These are phyloP conservation scores for Globisporangium mamillatum DNA, from an alignment of 352 stramenopile species.

Conservation along the genomic window DNA sequence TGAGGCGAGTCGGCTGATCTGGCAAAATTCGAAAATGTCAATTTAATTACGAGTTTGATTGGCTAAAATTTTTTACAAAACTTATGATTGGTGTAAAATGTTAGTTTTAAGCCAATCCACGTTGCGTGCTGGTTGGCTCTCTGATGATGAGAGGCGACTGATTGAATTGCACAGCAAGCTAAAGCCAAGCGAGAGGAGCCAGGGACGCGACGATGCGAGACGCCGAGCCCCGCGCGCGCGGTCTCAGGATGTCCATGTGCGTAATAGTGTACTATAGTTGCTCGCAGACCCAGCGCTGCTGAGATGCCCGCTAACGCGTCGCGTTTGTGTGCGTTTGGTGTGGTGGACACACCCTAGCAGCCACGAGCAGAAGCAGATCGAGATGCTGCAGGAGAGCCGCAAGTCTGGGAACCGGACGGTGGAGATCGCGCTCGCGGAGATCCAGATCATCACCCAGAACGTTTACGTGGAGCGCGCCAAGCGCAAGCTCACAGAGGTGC, in stretches of 20 bases:
- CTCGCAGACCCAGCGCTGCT: background rate
- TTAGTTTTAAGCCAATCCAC: background rate
- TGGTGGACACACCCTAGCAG: slow-evolving; percentile 12
- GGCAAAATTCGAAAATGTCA: background rate
- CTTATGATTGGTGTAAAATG: background rate
- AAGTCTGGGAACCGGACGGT: slow-evolving; percentile 66
- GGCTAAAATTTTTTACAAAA: background rate
- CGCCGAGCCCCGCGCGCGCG: background rate
- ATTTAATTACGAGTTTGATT: background rate
- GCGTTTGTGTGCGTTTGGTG: background rate
- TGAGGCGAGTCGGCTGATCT: background rate
- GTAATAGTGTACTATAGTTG: background rate
- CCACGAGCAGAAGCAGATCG: slow-evolving; percentile 27
- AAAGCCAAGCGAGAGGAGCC: slow-evolving; percentile 8
- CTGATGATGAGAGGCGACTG: background rate
- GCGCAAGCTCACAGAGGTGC: slow-evolving; percentile 44
- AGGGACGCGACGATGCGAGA: slow-evolving; percentile 9
- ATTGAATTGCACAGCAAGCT: background rate
- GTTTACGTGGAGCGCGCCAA: slow-evolving; percentile 73
- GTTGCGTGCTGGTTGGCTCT: background rate
- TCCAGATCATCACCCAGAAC: slow-evolving; percentile 65
- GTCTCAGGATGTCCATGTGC: slow-evolving; percentile 11
- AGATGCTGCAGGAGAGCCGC: slow-evolving; percentile 51
- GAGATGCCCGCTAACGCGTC: background rate
- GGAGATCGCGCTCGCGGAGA: slow-evolving; percentile 66